Percentiles rank a stretch among this genome's conserved stretches.
Evolutionary conservation across 139 green algal species (phyloP).

Genomic region (Picochlorum sp.): DNA sequence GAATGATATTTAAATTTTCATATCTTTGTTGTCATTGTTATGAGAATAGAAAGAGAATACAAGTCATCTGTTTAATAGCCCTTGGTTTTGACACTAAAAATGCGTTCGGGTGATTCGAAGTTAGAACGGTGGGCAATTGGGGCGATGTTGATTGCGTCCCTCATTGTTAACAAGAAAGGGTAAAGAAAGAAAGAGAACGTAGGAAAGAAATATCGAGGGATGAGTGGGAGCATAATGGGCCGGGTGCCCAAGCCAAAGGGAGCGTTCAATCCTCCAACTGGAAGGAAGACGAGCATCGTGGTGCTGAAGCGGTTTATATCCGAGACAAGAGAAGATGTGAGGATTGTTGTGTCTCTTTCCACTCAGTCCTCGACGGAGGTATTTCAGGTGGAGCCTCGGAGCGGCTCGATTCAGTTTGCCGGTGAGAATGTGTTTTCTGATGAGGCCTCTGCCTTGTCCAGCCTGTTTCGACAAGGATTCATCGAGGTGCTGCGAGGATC

Average conservation of each 20-base stretch:
- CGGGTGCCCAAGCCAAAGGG: background rate
- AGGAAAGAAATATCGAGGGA: background rate
- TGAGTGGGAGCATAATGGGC: background rate
- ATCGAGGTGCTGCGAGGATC: slow-evolving; percentile 41
- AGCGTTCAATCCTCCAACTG: slow-evolving; percentile 12
- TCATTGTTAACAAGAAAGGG: too few relatives aligned
- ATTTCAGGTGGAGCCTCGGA: background rate
- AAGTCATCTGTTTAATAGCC: too few relatives aligned
- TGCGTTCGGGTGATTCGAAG: too few relatives aligned
- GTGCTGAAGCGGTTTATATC: background rate
- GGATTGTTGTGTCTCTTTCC: slow-evolving; percentile 18
- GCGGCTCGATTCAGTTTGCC: background rate
- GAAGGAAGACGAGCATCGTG: slow-evolving; percentile 11
- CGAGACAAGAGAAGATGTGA: slow-evolving; percentile 8
- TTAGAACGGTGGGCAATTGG: too few relatives aligned
- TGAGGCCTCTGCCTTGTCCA: slow-evolving; percentile 20
- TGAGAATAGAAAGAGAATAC: too few relatives aligned
- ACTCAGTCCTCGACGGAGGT: slow-evolving; percentile 18
- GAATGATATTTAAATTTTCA: too few relatives aligned
- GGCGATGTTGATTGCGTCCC: too few relatives aligned
- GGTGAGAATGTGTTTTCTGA: background rate
- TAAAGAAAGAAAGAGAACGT: background rate
- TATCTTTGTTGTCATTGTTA: too few relatives aligned
- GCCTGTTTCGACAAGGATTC: slow-evolving; percentile 7
- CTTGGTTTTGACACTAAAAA: too few relatives aligned